These are phyloP conservation scores for Oryza meyeriana DNA, from an alignment of 176 grass and related monocot species.

Conservation along the genomic window DNA sequence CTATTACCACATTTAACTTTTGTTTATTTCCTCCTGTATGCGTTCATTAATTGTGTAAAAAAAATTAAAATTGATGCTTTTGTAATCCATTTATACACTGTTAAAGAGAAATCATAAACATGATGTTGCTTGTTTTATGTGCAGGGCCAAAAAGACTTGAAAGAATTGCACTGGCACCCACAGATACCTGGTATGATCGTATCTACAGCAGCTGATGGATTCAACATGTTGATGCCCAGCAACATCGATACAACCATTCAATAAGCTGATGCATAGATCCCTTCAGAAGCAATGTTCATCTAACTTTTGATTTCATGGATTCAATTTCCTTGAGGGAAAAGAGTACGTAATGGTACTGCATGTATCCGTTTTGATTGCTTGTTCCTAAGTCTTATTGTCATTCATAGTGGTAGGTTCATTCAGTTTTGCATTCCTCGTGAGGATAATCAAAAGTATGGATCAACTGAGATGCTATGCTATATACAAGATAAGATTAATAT, in stretches of 20 bases:
- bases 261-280: conserved; percentile 23
- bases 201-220: conserved; percentile 74
- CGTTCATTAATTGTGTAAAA: not conserved
- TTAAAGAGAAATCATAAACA: not conserved
- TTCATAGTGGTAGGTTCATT: not conserved
- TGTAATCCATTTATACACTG: not conserved
- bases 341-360: not conserved
- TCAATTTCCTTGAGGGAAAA: not conserved
- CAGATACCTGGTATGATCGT: conserved; percentile 86
- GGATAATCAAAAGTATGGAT: not conserved
- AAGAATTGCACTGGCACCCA: conserved; percentile 91
- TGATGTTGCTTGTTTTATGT: conserved; percentile 30
- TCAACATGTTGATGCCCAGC: conserved; percentile 79
- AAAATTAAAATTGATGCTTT: not conserved
- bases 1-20: not conserved
- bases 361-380: not conserved
- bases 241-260: conserved; percentile 79
- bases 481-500: conserved; percentile 4
- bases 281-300: not conserved
- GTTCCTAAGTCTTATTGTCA: not conserved
- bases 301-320: not conserved
- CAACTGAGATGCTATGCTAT: not conserved
- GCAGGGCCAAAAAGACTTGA: conserved; percentile 91
- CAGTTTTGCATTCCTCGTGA: not conserved
- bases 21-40: not conserved